Evolutionary conservation across 2,329 filamentous ascomycete species (phyloP), one percentile per base, ranked within the genome.

Genomic region (Arthroderma uncinatum): DNA sequence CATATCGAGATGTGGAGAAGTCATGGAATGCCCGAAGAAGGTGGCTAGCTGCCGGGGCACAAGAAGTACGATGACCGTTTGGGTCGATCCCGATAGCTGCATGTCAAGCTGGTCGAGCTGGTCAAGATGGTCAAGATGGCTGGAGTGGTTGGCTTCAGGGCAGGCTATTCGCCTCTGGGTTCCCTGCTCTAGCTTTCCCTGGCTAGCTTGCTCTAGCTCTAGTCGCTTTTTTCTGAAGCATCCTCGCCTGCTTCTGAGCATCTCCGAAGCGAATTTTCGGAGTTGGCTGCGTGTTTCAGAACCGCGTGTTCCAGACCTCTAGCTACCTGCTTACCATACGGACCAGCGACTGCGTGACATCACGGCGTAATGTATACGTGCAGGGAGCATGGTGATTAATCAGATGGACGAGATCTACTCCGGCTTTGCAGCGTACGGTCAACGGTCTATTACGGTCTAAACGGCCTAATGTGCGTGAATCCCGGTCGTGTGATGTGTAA

Each of bases 261-360:
- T 48, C 44, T 48, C 44, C 44, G 44, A n/a, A 48, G 23, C 21
- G 21, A 48, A 48, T 16, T 19, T n/a, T 48, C 44, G 44, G 44
- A 48, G 44, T 48, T 48, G 39, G 39, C 39, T 21, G 21, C 25
- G 44, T 48, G 44, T 48, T 48, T 48, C 44, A 48, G 44, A 12
- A 14, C 14, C 3, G 10, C 44, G 7, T 10, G 44, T 48, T 48
- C 44, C 44, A 48, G 44, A 30, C 21, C 44, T 48, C 44, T 28
- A 21, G 16, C 39, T 19, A 42, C n/a, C n/a, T n/a, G n/a, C n/a
- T n/a, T n/a, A n/a, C n/a, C n/a, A n/a, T n/a, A n/a, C n/a, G n/a
- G n/a, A n/a, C n/a, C n/a, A n/a, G n/a, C n/a, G 6, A 34, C 33
- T 34, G 33, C 33, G 6, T 34, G 33, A 34, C 12, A 5, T 34